Evolutionary conservation across 352 stramenopile genomes (phyloP), one percentile per base, ranked within the genome.

Genomic region (Phytopythium oedochilum): DNA sequence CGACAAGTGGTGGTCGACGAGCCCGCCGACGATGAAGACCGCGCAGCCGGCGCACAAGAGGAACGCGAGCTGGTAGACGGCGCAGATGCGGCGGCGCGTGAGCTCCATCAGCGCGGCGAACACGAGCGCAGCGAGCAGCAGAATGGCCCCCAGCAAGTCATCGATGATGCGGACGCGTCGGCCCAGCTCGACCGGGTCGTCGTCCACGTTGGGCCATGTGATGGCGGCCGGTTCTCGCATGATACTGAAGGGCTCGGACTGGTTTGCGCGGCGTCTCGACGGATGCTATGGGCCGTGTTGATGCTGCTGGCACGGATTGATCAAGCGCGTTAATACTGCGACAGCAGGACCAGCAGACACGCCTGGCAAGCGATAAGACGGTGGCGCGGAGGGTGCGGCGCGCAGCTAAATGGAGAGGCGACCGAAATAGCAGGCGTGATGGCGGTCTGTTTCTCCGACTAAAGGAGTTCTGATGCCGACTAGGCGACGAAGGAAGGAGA

Each of bases 41-140:
- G 66, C 62, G 47, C 66, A 75, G 14, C 65, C 63, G 2, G 66
- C 73, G 28, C 57, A 80, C 3, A 91, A 71, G 23, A 66, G 63
- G 48, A 93, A 93, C 14, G 83, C 70, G 32, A 91, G 69, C 47
- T 93, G 83, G 46, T 88, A 77, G 7, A 91, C 68, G 3, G 76
- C 72, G 51, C 78, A 87, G 46, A 89, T 71, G 34, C 78, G 75
- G 14, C 80, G 68, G 14, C 83, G 68, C 11, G 83, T 91, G 60
- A 93, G 79, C 28, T 93, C 83, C 5, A 93, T 55, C 29, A 85
- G 55, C 22, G 84, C 45, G 10, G 43, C 63, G 31, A 90, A 75
- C 2, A 59, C 70, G 2, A 75, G 63, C 0, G 73, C 68, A 12
- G 73, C 74, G 12, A 91, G 64, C 25, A 93, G 56, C 11, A 91